A percentile compares a stretch with the other conserved stretches of the same genome.
Conservation (phyloP, 2,329 filamentous ascomycete genomes). For the Capronia epimyces region DNA sequence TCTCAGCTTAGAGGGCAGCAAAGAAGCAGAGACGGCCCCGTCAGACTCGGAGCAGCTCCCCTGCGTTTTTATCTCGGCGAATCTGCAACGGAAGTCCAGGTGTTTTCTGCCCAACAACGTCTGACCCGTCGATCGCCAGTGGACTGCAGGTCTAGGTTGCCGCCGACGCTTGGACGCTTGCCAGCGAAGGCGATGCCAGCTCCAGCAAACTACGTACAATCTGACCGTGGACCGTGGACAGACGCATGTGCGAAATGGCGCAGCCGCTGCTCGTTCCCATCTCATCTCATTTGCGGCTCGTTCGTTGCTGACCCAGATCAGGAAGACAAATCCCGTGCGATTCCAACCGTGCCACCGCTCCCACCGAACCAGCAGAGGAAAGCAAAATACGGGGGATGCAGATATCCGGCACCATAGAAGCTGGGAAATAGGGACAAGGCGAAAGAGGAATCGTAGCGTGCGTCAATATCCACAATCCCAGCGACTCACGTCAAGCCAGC, state of each 20-base stretch:
- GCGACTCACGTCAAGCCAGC: constrained; percentile 19
- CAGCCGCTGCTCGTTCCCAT: too few relatives aligned
- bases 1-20: not conserved
- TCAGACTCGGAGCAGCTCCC: constrained; percentile 1
- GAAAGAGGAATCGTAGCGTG: not conserved
- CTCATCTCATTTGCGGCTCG: too few relatives aligned
- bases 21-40: constrained; percentile 7
- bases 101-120: constrained; percentile 19
- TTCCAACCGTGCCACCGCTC: not conserved
- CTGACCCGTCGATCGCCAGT: constrained; percentile 12
- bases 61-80: constrained; percentile 8
- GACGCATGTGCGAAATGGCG: too few relatives aligned
- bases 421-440: not conserved
- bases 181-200: not conserved
- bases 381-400: not conserved
- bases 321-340: not conserved
- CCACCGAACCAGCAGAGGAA: not conserved
- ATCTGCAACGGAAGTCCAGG: constrained; percentile 6
- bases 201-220: not conserved
- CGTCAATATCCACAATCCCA: constrained; percentile 1
- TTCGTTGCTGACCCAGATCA: not conserved
- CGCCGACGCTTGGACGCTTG: constrained; percentile 2
- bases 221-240: too few relatives aligned
- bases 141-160: constrained; percentile 6
- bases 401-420: too few relatives aligned